These are phyloP conservation scores for Patellifolia procumbens DNA, from an alignment of 179 eudicot genomes.

Conservation along the genomic window DNA sequence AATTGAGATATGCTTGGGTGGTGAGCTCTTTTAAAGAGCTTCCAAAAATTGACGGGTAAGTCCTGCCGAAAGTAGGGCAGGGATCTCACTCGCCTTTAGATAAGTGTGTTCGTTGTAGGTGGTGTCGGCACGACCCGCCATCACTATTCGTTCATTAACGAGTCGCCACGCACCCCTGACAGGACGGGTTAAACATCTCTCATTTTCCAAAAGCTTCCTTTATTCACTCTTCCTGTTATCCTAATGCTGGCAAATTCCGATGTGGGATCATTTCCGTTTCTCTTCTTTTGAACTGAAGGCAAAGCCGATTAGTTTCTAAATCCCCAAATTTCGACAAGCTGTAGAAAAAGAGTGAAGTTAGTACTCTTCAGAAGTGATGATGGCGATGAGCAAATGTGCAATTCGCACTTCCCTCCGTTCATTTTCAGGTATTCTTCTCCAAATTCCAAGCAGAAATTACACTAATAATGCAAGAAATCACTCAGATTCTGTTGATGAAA, in stretches of 20 bases:
- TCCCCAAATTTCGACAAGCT: too few relatives aligned
- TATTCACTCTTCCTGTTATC: neutral
- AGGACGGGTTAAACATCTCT: conserved; percentile 41
- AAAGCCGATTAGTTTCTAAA: too few relatives aligned
- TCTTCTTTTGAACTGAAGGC: neutral
- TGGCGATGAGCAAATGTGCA: too few relatives aligned
- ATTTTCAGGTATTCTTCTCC: too few relatives aligned
- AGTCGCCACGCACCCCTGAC: conserved; percentile 83
- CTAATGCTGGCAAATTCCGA: neutral
- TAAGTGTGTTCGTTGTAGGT: conserved; percentile 56
- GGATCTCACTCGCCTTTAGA: conserved; percentile 44
- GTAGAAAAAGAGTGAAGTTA: too few relatives aligned
- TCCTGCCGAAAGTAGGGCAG: conserved; percentile 52
- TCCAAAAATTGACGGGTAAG: conserved; percentile 91
- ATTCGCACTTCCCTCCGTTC: too few relatives aligned
- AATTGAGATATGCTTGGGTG: neutral
- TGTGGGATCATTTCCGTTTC: neutral
- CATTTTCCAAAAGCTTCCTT: rapidly evolving
- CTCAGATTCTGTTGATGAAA: too few relatives aligned
- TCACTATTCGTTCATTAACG: conserved; percentile 69
- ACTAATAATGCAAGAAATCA: too few relatives aligned
- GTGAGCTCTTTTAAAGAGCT: conserved; percentile 44
- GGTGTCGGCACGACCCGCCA: conserved; percentile 84
- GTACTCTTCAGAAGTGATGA: too few relatives aligned
- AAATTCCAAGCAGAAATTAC: too few relatives aligned